These are phyloP conservation scores for Phytophthora ohioensis DNA, from an alignment of 352 stramenopile genomes.

Conservation along the genomic window DNA sequence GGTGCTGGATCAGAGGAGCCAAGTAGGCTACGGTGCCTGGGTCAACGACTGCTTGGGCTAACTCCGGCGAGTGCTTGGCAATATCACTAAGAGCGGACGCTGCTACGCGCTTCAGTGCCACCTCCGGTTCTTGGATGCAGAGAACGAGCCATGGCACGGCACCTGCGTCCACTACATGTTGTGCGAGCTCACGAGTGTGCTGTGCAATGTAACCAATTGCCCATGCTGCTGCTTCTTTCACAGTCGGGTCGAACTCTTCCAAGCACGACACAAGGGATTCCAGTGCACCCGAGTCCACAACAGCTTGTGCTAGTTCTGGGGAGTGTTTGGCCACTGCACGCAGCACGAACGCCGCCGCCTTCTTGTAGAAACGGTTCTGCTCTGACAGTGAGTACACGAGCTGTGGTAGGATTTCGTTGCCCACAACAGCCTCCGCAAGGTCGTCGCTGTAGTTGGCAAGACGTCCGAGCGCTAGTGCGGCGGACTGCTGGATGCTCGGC, in stretches of 20 bases:
- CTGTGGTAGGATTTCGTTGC: conserved; percentile 96
- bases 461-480: conserved; percentile 91
- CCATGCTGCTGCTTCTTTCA: conserved; percentile 96
- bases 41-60: conserved; percentile 94
- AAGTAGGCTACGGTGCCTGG: conserved; percentile 94
- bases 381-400: conserved; percentile 96
- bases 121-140: conserved; percentile 96
- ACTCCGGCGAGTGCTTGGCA: conserved; percentile 95
- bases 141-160: conserved; percentile 94
- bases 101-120: conserved; percentile 95
- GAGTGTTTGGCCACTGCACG: conserved; percentile 95
- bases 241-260: conserved; percentile 96
- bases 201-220: conserved; percentile 96
- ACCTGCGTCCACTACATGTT: conserved; percentile 94
- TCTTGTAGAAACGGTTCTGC: conserved; percentile 97
- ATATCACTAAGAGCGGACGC: conserved; percentile 94
- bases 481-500: conserved; percentile 95
- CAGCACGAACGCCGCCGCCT: conserved; percentile 94
- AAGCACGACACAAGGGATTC: conserved; percentile 94
- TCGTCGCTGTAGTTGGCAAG: conserved; percentile 97
- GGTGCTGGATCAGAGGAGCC: conserved; percentile 94
- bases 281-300: conserved; percentile 93
- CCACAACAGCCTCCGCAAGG: conserved; percentile 94
- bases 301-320: conserved; percentile 93
- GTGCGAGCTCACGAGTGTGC: conserved; percentile 93